Base-by-base conservation (phyloP, 306 rosid genomes). In the Dryas drummondii region DNA sequence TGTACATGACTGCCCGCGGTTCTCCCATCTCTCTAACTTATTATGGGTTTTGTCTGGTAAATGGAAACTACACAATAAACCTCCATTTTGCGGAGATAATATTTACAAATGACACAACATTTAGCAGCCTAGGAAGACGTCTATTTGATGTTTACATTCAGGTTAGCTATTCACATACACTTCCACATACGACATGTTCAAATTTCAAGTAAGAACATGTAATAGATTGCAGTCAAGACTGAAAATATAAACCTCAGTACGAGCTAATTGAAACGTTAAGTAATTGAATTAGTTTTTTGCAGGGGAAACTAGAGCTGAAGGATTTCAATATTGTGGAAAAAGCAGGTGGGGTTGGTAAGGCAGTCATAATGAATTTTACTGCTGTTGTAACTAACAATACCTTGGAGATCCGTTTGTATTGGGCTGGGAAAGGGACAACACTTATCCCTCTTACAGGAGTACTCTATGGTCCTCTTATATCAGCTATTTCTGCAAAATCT, bases 351-450 rank as follows among this genome's bases (percentile, higher is more conserved):
- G 49, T 65, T 40, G 86, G 78, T 14, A 76, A 78, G 64, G 53
- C 9, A 47, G 9, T 55, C 5, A 66, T 22, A 48, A 14, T 0
- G 46, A 4, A 0, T 0, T 79, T 50, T 49, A 5, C 50, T 70
- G 79, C 55, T 57, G 0, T 0, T 3, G 89, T 89, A 22, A 77
- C 49, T 55, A 41, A 6, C 48, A 50, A 22, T 41, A 57, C 86
- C 10, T 40, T 90, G 52, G 87, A 85, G 66, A 90, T 90, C 26
- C 87, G 82, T 6, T 67, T 90, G 7, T 62, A 71, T 51, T 90
- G 96, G 96, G 89, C 89, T 4, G 96, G 96, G 63, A 90, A 85
- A 72, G 94, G 94, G 49, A 88, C 93, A 22, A 78, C 77, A 64
- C 61, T 48, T 58, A 50, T 90, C 53, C 96, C 93, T 16, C 15